Evolutionary conservation across 179 eudicot species (phyloP), one percentile per base, ranked within the genome.

Genomic region (Nepenthes alata): DNA sequence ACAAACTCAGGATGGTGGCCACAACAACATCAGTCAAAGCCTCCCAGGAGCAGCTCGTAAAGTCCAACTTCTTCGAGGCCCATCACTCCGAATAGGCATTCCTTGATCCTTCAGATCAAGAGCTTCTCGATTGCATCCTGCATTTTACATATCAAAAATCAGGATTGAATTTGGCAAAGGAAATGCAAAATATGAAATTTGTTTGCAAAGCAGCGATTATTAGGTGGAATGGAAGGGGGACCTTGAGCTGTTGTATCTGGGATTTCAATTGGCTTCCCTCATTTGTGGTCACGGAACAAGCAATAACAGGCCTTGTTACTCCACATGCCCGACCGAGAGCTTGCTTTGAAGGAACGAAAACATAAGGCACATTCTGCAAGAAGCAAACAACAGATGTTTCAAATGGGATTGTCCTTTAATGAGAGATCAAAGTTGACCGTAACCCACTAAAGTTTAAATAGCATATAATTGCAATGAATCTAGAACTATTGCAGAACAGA

Each of bases 51-150:
- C 65, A 41, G 47, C 48, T 70, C 53, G 53, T 61, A 59, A 64
- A 72, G 58, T 72, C 76, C 73, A 72, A 25, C 25, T 25, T 25
- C 25, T 25, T 25, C 56, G 74, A 79, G 84, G 83, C 89, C 85
- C 79, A 81, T 83, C 94, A 86, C 78, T 65, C 87, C 81, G 87
- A 75, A 72, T 60, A 66, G 77, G 68, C 54, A 4, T 68, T 63
- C 47, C 45, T 53, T 50, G 47, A 56, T 63, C 53, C 16, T 59
- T 79, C 66, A 89, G 53, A 91, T 89, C 80, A 91, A 72, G 58
- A 91, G 91, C 77, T 91, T 91, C 89, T 91, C 98, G 57, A 91
- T 91, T 3, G 96, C 96, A 63, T 89, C 96, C 96, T 90, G 84
- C 68, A 76, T 48, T 67, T 45, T 35, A 1, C 55, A 52, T 16